These are phyloP conservation scores for Phytophthora sp. DNA, from an alignment of 352 stramenopile species.

Conservation along the genomic window DNA sequence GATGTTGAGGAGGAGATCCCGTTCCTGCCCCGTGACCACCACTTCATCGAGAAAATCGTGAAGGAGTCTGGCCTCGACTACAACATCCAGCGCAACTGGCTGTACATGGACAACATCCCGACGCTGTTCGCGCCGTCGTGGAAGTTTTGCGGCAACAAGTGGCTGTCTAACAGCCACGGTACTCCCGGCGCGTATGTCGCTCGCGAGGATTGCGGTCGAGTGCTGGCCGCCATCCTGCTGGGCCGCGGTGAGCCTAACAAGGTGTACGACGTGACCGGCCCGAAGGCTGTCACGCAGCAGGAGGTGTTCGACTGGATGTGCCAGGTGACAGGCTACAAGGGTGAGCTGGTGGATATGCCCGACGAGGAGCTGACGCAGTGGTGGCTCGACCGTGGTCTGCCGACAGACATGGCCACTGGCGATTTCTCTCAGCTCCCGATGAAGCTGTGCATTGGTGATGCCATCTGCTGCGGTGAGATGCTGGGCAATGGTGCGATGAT, in stretches of 20 bases:
- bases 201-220: constrained; percentile 15
- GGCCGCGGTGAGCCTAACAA: constrained; percentile 16
- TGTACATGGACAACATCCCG: constrained; percentile 25
- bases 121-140: constrained; percentile 19
- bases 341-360: constrained; percentile 25
- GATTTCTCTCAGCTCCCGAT: constrained; percentile 34
- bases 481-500: constrained; percentile 30
- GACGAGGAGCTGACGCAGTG: constrained; percentile 36
- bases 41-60: constrained; percentile 14
- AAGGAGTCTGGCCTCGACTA: constrained; percentile 16
- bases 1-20: constrained; percentile 20
- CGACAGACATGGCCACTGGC: constrained; percentile 24
- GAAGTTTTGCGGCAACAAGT: constrained; percentile 22
- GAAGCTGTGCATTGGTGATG: constrained; percentile 39
- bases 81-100: constrained; percentile 29
- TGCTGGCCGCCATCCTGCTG: constrained; percentile 14
- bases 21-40: constrained; percentile 21
- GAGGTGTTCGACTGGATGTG: constrained; percentile 13
- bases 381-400: constrained; percentile 31
- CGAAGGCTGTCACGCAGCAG: constrained; percentile 7
- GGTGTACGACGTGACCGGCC: constrained; percentile 17
- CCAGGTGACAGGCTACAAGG: constrained; percentile 13
- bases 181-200: constrained; percentile 7
- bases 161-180: constrained; percentile 24
- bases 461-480: constrained; percentile 35